Evolutionary conservation across 495 filamentous ascomycete genomes (phyloP), one percentile per base, ranked within the genome.

Genomic region (Arthonia radiata): DNA sequence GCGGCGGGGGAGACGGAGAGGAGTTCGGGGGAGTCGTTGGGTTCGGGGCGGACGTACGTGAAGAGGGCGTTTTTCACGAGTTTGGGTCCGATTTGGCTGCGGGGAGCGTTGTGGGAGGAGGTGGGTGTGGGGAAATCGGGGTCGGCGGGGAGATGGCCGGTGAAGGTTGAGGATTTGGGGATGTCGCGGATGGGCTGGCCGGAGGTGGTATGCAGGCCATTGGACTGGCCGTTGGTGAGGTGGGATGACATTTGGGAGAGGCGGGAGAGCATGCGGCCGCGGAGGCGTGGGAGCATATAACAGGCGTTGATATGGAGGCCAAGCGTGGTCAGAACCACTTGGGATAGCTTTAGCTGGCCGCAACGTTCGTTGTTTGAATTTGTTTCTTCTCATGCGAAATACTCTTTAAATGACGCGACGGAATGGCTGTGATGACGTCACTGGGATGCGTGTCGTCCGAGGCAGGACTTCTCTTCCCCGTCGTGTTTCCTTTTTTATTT

Each of bases 161-260:
- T 92, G 50, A 92, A 92, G 30, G 54, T 57, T 56, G 73, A 78
- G 23, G 79, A 75, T 47, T 91, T 93, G 14, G 76, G 77, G 19
- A 97, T 56, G 7, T 78, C 69, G 26, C 53, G 44, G 18, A 91
- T 52, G 15, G 76, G 46, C 3, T 38, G 28, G 7, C 27, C 18
- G 18, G 28, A 9, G 15, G 25, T 13, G 7, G 18, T 25, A 17
- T 29, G 26, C 26, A 24, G 31, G 29, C 32, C 32, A 14, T 35
- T 46, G 17, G 17, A 30, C 22, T 19, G 21, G 13, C 36, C 32
- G 29, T 33, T 53, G 4, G 53, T 57, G 13, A 67, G 24, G 37
- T 67, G 63, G 13, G 57, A 50, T 18, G 59, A 56, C 59, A 67
- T 68, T 44, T 53, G 47, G 24, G 40, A 32, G 13, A 61, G 41